Evolutionary conservation across 225 moss, liverwort and hornwort species (phyloP).

Genomic region (Physcomitrellopsis africana): DNA sequence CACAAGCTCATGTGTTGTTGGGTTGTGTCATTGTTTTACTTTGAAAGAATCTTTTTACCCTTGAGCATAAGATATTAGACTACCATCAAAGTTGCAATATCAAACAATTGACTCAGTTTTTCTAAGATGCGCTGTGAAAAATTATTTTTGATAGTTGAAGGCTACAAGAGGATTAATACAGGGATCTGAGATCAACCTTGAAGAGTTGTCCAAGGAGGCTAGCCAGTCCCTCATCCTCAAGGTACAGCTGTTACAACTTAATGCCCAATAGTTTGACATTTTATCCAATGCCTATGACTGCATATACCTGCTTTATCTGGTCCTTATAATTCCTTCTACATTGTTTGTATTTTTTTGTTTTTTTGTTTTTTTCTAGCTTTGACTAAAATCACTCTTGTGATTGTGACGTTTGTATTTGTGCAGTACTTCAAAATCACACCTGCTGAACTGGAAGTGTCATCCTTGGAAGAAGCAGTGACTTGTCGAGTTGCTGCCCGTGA

Average conservation of each 20-base stretch:
- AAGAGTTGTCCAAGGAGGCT: conserved; percentile 70
- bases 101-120: not conserved
- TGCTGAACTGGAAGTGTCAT: conserved; percentile 71
- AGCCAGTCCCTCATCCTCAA: conserved; percentile 69
- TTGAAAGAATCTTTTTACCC: conserved; percentile 2
- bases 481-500: conserved; percentile 91
- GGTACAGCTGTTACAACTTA: conserved; percentile 41
- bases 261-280: not conserved
- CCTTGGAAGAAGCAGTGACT: conserved; percentile 85
- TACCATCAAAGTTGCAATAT: not conserved
- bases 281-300: not conserved
- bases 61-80: not conserved
- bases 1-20: conserved; percentile 13
- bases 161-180: conserved; percentile 64
- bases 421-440: conserved; percentile 94
- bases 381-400: not conserved
- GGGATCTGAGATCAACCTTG: conserved; percentile 75
- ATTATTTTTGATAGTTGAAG: conserved; percentile 57
- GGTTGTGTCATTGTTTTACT: not conserved
- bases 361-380: not conserved
- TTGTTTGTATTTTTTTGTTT: not conserved
- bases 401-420: conserved; percentile 24
- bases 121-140: not conserved
- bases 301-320: not conserved
- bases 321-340: too few species aligned